Conservation (phyloP, 352 stramenopile species). For the Phytopythium helicoides region DNA sequence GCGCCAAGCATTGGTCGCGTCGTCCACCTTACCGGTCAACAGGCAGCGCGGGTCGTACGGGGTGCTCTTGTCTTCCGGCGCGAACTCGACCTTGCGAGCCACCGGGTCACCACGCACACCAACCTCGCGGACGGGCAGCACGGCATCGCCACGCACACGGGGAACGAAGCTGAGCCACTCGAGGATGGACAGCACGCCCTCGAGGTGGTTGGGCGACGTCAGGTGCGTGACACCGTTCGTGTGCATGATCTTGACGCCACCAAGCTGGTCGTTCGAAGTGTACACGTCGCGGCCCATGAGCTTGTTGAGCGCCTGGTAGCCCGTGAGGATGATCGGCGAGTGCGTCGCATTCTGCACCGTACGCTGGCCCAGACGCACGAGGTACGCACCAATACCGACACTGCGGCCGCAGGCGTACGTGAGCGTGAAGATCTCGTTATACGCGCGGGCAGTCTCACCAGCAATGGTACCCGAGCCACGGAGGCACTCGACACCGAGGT, state of each 20-base stretch:
- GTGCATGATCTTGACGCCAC: constrained; percentile 99
- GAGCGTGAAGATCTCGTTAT: constrained; percentile 99
- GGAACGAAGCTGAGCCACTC: constrained; percentile 99
- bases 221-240: constrained; percentile 99
- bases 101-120: constrained; percentile 71
- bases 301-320: constrained; percentile 99
- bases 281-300: constrained; percentile 99
- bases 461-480: constrained; percentile 99
- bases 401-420: constrained; percentile 98
- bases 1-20: constrained; percentile 78
- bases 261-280: constrained; percentile 99
- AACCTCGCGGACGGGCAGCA: constrained; percentile 85
- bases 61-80: constrained; percentile 89
- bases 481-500: constrained; percentile 99
- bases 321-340: constrained; percentile 99
- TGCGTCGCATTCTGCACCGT: constrained; percentile 98
- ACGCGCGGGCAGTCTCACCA: constrained; percentile 97
- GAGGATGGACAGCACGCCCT: constrained; percentile 94
- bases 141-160: constrained; percentile 75
- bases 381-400: constrained; percentile 99
- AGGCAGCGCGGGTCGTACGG: constrained; percentile 96
- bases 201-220: constrained; percentile 95
- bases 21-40: constrained; percentile 82
- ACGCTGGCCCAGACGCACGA: constrained; percentile 98
- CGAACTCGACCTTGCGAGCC: constrained; percentile 90